Conservation (phyloP, 1,284 basidiomycete genomes). For the Malassezia arunalokei region DNA sequence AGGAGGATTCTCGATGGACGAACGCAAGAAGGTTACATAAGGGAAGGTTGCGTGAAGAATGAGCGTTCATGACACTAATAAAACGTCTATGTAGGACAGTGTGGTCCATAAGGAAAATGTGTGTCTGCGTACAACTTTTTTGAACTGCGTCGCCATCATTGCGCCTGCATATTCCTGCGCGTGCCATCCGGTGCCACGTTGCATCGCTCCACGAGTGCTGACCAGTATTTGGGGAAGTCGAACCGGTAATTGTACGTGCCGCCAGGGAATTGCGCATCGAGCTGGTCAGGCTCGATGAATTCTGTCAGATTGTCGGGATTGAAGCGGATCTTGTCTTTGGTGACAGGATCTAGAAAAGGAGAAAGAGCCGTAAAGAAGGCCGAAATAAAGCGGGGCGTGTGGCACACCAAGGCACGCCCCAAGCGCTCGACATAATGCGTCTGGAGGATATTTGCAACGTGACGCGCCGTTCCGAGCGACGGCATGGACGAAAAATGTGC, state of each 20-base stretch:
- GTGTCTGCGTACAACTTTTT: background rate
- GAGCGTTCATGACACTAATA: background rate
- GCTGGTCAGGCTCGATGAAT: constrained; percentile 61
- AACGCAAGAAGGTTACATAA: constrained; percentile 78
- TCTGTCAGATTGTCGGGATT: constrained; percentile 57
- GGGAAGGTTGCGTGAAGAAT: background rate
- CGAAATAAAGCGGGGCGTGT: constrained; percentile 54
- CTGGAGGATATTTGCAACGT: constrained; percentile 59
- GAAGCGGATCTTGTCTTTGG: constrained; percentile 73
- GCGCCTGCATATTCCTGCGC: background rate
- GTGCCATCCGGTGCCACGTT: constrained; percentile 24
- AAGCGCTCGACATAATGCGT: constrained; percentile 82
- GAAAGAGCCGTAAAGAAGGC: constrained; percentile 63
- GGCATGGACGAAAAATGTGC: constrained; percentile 29
- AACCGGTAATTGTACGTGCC: constrained; percentile 67
- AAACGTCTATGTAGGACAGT: background rate
- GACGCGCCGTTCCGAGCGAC: constrained; percentile 21
- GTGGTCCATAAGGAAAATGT: background rate
- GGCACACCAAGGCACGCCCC: constrained; percentile 70
- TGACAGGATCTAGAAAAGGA: constrained; percentile 79
- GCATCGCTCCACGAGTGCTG: constrained; percentile 21
- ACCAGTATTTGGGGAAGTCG: constrained; percentile 60
- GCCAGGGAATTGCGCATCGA: constrained; percentile 65
- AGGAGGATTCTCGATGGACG: constrained; percentile 89
- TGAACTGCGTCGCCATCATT: background rate